Evolutionary conservation across 805 yeast species (phyloP), one percentile per base, ranked within the genome.

Genomic region (Metschnikowia vanudenii): DNA sequence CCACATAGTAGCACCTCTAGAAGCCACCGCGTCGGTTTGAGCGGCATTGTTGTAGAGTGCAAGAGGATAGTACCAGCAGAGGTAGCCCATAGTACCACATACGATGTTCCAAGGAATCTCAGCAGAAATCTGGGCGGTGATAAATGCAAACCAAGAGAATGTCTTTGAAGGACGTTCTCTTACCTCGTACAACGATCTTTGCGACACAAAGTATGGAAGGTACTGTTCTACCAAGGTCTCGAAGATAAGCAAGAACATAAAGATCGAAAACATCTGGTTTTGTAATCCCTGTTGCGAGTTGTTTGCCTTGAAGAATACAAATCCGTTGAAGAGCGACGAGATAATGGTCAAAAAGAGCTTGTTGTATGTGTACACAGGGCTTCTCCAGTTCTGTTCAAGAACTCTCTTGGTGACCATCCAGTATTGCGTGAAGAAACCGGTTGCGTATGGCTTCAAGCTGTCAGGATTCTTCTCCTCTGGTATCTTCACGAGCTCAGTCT

Each of bases 281-380:
- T 88, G 96, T 55, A 71, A 60, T 34, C 73, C 74, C 65, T 68
- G 88, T 38, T 74, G 61, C 8, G 88, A 75, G 9, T 73, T 74
- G 49, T 58, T 76, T 35, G 88, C 85, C 50, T 81, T 82, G 67
- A 77, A 83, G 65, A 82, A 82, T 8, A 85, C 76, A 63, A 87
- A 86, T 32, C 95, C 95, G 50, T 82, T 76, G 60, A 83, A 81
- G 38, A 84, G 59, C 18, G 82, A 69, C 48, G 85, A 67, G 13
- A 75, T 55, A 7, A 76, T 63, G 50, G 80, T 72, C 65, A 85
- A 75, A 59, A 71, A 67, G 22, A 79, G 55, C 67, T 85, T 86
- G 35, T 90, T 71, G 63, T 74, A 69, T 49, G 85, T 73, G 60
- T 85, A 84, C 20, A 67, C 57, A 3, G 83, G 84, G 49, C 82